These are phyloP conservation scores for Fonsecaea pedrosoi DNA, from an alignment of 2,329 filamentous ascomycete species.

Conservation along the genomic window DNA sequence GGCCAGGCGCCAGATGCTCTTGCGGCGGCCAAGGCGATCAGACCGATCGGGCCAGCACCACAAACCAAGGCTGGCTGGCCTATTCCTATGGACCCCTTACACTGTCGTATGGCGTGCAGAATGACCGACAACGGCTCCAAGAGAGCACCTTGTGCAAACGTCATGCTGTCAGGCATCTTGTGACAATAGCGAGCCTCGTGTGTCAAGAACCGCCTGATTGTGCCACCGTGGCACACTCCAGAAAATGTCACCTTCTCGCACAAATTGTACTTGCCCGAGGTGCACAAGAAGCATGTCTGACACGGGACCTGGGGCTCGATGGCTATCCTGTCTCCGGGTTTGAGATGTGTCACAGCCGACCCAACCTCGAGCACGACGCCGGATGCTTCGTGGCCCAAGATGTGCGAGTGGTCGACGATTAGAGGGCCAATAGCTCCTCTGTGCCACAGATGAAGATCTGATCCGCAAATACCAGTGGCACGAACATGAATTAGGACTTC, in stretches of 20 bases:
- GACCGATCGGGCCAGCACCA: constrained; percentile 69
- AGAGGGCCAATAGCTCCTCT: constrained; percentile 51
- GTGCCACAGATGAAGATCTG: constrained; percentile 50
- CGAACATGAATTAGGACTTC: constrained; percentile 52
- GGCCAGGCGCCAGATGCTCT: constrained; percentile 69
- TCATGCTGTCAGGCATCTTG: constrained; percentile 62
- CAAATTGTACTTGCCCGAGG: constrained; percentile 50
- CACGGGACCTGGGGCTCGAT: constrained; percentile 49
- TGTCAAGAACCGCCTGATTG: constrained; percentile 66
- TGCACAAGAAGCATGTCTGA: constrained; percentile 46
- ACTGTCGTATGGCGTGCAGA: constrained; percentile 64
- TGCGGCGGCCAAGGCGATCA: constrained; percentile 64
- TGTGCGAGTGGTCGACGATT: constrained; percentile 69
- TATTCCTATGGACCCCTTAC: constrained; percentile 55
- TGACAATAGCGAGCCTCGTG: constrained; percentile 68
- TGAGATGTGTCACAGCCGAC: constrained; percentile 35
- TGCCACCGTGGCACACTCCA: constrained; percentile 66
- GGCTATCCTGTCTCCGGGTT: constrained; percentile 43
- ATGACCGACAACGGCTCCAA: constrained; percentile 70
- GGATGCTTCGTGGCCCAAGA: constrained; percentile 47
- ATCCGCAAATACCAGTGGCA: constrained; percentile 53
- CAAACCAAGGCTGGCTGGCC: constrained; percentile 65
- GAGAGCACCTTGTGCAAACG: constrained; percentile 66
- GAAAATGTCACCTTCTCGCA: constrained; percentile 66
- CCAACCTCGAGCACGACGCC: constrained; percentile 42